phyloP scores from a whole-genome alignment of 805 yeast genomes.

The Wickerhamiella kazuoi region DNA sequence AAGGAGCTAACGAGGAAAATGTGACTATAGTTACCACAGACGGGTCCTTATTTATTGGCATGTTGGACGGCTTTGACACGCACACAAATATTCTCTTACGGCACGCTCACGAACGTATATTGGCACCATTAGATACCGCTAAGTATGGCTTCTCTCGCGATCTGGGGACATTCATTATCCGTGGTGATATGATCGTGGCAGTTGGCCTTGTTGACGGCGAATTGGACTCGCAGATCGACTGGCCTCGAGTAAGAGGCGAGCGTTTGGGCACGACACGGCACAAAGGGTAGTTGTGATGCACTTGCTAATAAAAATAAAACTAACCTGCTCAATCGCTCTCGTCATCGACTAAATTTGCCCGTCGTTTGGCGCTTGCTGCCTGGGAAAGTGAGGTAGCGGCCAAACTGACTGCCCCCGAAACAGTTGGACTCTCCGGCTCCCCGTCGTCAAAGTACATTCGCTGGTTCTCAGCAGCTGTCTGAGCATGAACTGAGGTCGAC shows the following conservation, averaged over 20 bases:
- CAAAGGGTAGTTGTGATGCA: not conserved
- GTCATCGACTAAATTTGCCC: constrained; percentile 1
- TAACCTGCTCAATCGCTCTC: not conserved
- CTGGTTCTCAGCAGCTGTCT: too few relatives aligned
- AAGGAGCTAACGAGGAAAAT: constrained; percentile 14
- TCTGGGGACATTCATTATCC: constrained; percentile 21
- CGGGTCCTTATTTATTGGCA: constrained; percentile 20
- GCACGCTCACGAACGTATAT: constrained; percentile 17
- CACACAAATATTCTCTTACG: constrained; percentile 21
- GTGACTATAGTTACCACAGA: constrained; percentile 21
- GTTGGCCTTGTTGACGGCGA: constrained; percentile 21
- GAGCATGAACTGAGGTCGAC: too few relatives aligned
- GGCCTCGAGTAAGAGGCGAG: constrained; percentile 18
- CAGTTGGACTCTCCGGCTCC: too few relatives aligned
- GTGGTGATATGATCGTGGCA: constrained; percentile 22
- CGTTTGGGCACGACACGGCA: constrained; percentile 5
- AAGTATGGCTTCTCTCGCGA: constrained; percentile 9
- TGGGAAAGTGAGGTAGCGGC: too few relatives aligned
- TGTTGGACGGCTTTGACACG: constrained; percentile 23
- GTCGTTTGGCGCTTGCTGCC: constrained; percentile 1
- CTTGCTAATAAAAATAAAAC: not conserved
- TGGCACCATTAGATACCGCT: constrained; percentile 14
- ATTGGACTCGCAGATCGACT: constrained; percentile 19
- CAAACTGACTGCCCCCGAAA: too few relatives aligned
- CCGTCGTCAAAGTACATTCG: too few relatives aligned